Evolutionary conservation across 169 alveolate species (phyloP).

Genomic region (Theileria orientalis): DNA sequence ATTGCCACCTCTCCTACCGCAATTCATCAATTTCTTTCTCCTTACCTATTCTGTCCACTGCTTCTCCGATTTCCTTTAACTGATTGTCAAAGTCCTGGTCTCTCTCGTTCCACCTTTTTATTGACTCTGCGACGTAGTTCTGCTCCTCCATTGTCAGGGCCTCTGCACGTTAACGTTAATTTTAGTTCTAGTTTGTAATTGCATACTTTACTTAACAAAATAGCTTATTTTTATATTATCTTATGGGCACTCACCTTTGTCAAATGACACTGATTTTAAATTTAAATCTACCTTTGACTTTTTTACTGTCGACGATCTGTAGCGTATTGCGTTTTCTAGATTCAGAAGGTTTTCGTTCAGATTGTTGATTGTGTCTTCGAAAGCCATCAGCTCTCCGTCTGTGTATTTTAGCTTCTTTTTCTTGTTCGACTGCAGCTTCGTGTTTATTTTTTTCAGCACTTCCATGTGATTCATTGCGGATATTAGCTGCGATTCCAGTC

Average conservation of each 20-base stretch:
- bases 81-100: constrained; percentile 73
- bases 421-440: not conserved
- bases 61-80: constrained; percentile 75
- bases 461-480: constrained; percentile 36
- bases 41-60: constrained; percentile 73
- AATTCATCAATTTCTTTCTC: not conserved
- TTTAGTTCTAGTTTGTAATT: no score
- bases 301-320: not conserved
- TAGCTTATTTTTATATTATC: not conserved
- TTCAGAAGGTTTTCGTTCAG: constrained; percentile 30
- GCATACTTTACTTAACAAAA: constrained; percentile 19
- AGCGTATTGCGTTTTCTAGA: constrained; percentile 17
- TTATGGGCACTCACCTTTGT: no score
- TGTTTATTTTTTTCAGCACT: constrained; percentile 31
- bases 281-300: constrained; percentile 24
- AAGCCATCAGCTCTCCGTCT: constrained; percentile 26
- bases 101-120: constrained; percentile 68
- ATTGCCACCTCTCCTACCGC: constrained; percentile 54
- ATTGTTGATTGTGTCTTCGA: constrained; percentile 54
- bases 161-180: no score
- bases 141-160: constrained; percentile 54
- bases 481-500: constrained; percentile 30
- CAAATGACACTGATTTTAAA: not conserved
- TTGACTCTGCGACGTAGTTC: constrained; percentile 57
- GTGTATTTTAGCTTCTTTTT: constrained; percentile 49